Evolutionary conservation across 257 asterid species (phyloP).

Genomic region (Primulina tabacum): DNA sequence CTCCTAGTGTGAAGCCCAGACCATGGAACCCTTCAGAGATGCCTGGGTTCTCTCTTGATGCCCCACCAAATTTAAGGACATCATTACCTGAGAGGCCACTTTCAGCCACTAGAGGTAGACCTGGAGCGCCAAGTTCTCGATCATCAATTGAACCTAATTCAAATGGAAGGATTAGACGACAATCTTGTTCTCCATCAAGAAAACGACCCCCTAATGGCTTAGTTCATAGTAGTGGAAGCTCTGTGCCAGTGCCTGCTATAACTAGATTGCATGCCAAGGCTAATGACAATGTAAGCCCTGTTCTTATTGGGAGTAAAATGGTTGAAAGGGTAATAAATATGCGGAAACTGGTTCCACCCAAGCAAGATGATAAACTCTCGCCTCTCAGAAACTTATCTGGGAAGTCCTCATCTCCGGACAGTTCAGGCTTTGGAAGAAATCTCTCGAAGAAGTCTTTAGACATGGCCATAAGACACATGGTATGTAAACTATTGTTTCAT

Average conservation of each 20-base stretch:
- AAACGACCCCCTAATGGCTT: constrained; percentile 92
- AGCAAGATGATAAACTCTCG: constrained; percentile 76
- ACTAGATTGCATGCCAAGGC: constrained; percentile 88
- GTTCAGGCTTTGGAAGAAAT: constrained; percentile 90
- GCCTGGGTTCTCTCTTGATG: constrained; percentile 96
- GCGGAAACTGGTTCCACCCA: constrained; percentile 93
- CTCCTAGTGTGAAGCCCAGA: constrained; percentile 79
- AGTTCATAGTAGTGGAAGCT: constrained; percentile 74
- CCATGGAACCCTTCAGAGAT: constrained; percentile 97
- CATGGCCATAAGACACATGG: constrained; percentile 99
- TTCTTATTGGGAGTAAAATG: constrained; percentile 80
- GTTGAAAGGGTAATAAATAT: constrained; percentile 94
- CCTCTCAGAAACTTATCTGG: constrained; percentile 83
- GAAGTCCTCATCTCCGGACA: constrained; percentile 89
- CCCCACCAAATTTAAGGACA: constrained; percentile 89
- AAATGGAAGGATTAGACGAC: constrained; percentile 84
- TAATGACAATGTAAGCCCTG: constrained; percentile 89
- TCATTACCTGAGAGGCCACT: constrained; percentile 80
- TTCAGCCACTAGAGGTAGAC: constrained; percentile 92
- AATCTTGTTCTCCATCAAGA: constrained; percentile 93
- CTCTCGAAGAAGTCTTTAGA: constrained; percentile 94
- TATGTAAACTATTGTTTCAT: constrained; percentile 32
- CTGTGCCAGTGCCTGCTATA: constrained; percentile 70
- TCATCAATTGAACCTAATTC: constrained; percentile 84
- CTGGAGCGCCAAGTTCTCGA: constrained; percentile 80